Evolutionary conservation across 2,329 filamentous ascomycete species (phyloP).

Genomic region (Pyricularia pennisetigena): DNA sequence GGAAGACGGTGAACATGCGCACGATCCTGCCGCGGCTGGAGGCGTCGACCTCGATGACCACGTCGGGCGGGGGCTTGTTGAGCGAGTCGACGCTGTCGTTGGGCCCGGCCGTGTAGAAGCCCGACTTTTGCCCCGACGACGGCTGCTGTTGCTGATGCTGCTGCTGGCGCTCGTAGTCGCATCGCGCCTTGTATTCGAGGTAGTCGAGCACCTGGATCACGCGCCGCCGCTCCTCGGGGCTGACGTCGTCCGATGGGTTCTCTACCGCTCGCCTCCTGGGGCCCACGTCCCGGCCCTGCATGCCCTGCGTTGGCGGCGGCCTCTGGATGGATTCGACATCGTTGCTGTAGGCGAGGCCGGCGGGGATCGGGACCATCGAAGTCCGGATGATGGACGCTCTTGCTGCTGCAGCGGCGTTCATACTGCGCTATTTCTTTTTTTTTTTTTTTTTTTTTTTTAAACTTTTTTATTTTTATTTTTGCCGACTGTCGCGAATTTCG

Average conservation of each 20-base stretch:
- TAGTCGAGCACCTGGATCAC: constrained; percentile 2
- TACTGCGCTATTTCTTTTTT: not conserved
- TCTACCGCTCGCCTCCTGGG: not conserved
- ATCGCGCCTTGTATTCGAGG: constrained; percentile 1
- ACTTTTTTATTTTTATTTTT: no score
- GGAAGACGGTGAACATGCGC: constrained; percentile 11
- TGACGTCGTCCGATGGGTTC: not conserved
- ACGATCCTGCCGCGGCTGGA: not conserved
- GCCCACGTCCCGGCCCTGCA: not conserved
- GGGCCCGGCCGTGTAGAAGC: not conserved
- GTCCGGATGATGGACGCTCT: constrained; percentile 3
- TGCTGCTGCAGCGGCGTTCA: constrained; percentile 4
- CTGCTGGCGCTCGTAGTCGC: constrained; percentile 1
- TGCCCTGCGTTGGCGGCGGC: not conserved
- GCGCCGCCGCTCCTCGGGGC: not conserved
- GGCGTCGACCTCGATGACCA: not conserved
- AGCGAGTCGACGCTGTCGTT: constrained; percentile 1
- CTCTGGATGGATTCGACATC: not conserved
- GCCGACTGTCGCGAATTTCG: no score
- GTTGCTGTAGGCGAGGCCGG: not conserved
- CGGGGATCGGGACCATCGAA: not conserved
- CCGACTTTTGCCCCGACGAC: no score
- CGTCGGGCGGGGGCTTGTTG: constrained; percentile 2
- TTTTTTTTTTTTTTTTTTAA: not conserved
- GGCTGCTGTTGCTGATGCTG: no score